Base-by-base conservation (phyloP, 139 green algal genomes). In the Pleodorina starrii region DNA sequence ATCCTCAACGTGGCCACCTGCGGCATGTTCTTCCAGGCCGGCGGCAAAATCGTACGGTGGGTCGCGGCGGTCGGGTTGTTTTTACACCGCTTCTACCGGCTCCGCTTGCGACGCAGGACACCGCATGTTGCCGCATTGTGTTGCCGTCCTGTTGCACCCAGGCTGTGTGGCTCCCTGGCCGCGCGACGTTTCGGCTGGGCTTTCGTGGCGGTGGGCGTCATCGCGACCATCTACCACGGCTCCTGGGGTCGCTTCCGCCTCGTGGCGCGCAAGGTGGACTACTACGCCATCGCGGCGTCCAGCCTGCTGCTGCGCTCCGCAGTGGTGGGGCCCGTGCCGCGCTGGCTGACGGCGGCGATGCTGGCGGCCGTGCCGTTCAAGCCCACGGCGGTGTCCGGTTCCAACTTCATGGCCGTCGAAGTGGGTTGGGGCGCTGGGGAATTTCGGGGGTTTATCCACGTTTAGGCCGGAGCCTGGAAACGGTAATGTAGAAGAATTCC, bases 351-450 rank as follows among this genome's bases (percentile, higher is more conserved):
- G 35, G 91, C 74, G n/a, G 63, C 78, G 35, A 91, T 80, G 54
- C 77, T 95, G 59, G 42, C 81, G 19, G 76, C 90, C 23, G 94
- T 91, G 3, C 95, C 95, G 25, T 97, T 97, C 88, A 87, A 79
- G 63, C 95, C 95, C 21, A 93, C 97, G 12, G 27, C 81, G 1
- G 83, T 96, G 10, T 89, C 89, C 19, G 60, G 84, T 21, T 57
- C 42, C 32, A 92, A 94, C 75, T 89, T 92, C 0, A 76, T 77
- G 48, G 91, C 91, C 1, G 94, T 93, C 72, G 93, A 96, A 90
- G 59, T 57, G 68, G 6, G 81, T 66, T 21, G 9, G 29, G n/a
- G n/a, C n/a, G n/a, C n/a, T n/a, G n/a, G n/a, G n/a, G n/a, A n/a
- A n/a, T n/a, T n/a, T n/a, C n/a, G n/a, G n/a, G n/a, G n/a, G n/a